These are phyloP conservation scores for Secale cereale DNA, from an alignment of 176 grass and related monocot species.

Conservation along the genomic window DNA sequence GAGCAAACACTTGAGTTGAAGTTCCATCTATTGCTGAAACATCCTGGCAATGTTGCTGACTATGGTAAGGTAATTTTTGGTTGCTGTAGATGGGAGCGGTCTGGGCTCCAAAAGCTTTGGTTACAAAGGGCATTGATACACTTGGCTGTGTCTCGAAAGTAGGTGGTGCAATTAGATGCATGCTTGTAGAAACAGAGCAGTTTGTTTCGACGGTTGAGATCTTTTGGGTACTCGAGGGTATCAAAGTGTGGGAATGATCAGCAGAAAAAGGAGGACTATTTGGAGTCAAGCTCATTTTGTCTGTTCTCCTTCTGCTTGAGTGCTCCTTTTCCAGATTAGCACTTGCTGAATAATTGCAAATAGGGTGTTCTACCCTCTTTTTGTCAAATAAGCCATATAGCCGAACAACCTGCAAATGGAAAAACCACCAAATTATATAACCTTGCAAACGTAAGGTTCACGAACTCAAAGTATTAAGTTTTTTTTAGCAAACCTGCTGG, in stretches of 20 bases:
- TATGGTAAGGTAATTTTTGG: slow-evolving; percentile 13
- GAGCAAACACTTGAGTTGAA: slow-evolving; percentile 30
- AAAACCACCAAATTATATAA: not conserved
- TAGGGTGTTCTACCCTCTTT: slow-evolving; percentile 15
- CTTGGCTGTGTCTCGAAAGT: not conserved
- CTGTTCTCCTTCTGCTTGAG: not conserved
- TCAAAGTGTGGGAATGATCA: not conserved
- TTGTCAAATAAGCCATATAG: slow-evolving; percentile 36
- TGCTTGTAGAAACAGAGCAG: slow-evolving; percentile 23
- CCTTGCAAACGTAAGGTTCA: slow-evolving; percentile 1
- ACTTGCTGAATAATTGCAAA: slow-evolving; percentile 1
- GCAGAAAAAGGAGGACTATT: not conserved
- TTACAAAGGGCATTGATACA: slow-evolving; percentile 8
- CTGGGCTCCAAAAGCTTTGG: slow-evolving; percentile 10
- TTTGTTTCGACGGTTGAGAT: slow-evolving; percentile 31
- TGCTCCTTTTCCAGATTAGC: slow-evolving; percentile 10
- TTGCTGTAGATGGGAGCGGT: slow-evolving; percentile 7
- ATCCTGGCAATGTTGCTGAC: not conserved
- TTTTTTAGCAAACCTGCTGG: slow-evolving; percentile 42
- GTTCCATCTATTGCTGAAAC: slow-evolving; percentile 8
- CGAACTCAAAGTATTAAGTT: slow-evolving; percentile 17
- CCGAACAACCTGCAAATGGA: slow-evolving; percentile 33
- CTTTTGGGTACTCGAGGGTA: not conserved
- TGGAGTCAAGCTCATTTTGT: slow-evolving; percentile 17
- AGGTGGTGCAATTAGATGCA: slow-evolving; percentile 3